These are phyloP conservation scores for Tetragonia tetragonoides DNA, from an alignment of 148 eudicot genomes.

Conservation along the genomic window DNA sequence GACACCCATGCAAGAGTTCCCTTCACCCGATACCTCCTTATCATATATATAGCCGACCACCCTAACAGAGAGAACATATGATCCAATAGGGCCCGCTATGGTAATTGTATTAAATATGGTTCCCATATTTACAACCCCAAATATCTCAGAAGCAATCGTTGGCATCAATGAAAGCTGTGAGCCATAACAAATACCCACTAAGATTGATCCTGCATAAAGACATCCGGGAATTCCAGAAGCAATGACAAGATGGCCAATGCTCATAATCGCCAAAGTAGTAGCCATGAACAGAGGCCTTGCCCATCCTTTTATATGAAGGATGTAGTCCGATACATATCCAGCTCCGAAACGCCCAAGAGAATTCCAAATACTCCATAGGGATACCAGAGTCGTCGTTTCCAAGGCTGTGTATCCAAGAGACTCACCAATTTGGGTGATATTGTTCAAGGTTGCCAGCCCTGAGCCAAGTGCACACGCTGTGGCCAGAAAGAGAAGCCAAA, in stretches of 20 bases:
- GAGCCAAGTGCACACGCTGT: conserved; percentile 69
- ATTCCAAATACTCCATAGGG: conserved; percentile 82
- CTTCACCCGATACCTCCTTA: conserved; percentile 41
- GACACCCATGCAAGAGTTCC: conserved; percentile 44
- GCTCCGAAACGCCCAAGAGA: conserved; percentile 80
- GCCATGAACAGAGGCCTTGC: conserved; percentile 63
- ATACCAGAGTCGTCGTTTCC: conserved; percentile 63
- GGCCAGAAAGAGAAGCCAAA: conserved; percentile 52
- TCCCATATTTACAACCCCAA: conserved; percentile 62
- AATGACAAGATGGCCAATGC: conserved; percentile 51
- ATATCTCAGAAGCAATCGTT: conserved; percentile 64
- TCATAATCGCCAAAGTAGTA: conserved; percentile 52
- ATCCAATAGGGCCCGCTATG: conserved; percentile 68
- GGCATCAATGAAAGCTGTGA: conserved; percentile 85
- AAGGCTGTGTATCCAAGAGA: conserved; percentile 53
- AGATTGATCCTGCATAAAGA: conserved; percentile 52
- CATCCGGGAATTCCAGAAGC: conserved; percentile 66
- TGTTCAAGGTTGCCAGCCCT: conserved; percentile 65
- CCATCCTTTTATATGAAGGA: conserved; percentile 51
- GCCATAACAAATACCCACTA: conserved; percentile 70
- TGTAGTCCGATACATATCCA: conserved; percentile 65
- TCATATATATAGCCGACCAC: conserved; percentile 71
- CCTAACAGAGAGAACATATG: conserved; percentile 62
- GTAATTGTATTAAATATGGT: conserved; percentile 72
- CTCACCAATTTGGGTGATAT: conserved; percentile 69